A percentile compares a stretch with the other conserved stretches of the same genome.
Evolutionary conservation across 192 early-diverging fungal genomes (phyloP).

Genomic region (Chytriomyces hyalinus): DNA sequence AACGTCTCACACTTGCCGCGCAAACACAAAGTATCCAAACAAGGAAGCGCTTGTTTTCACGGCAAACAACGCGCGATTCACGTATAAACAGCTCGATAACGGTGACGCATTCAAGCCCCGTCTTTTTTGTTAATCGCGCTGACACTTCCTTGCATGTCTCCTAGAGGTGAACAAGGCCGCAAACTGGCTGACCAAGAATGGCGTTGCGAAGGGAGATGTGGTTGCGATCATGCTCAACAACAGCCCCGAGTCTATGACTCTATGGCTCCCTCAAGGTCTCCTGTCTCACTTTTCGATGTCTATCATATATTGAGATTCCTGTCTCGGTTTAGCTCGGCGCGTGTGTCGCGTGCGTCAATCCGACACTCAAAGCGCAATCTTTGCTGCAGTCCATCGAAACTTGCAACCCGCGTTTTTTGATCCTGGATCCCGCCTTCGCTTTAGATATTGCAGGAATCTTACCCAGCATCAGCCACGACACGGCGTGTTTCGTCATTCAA

Average conservation of each 20-base stretch:
- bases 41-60: constrained; percentile 30
- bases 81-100: constrained; percentile 25
- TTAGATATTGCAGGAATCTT: no score
- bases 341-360: constrained; percentile 64
- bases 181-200: constrained; percentile 18
- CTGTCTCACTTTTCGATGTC: constrained; percentile 59
- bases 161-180: constrained; percentile 24
- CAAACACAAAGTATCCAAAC: constrained; percentile 31
- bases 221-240: constrained; percentile 68
- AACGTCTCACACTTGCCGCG: no score
- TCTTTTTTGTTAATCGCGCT: not conserved
- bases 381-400: constrained; percentile 26
- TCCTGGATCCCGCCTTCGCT: not conserved
- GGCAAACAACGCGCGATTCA: not conserved
- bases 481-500: not conserved
- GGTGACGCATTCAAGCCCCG: not conserved
- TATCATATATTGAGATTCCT: not conserved
- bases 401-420: constrained; percentile 4
- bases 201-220: constrained; percentile 35
- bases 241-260: constrained; percentile 59
- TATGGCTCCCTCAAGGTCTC: constrained; percentile 59
- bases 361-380: constrained; percentile 47
- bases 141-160: not conserved
- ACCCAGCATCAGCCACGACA: no score
- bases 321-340: constrained; percentile 43